phyloP scores from a whole-genome alignment of 108 stramenopile species.

The Pseudonitzschia pungens region DNA sequence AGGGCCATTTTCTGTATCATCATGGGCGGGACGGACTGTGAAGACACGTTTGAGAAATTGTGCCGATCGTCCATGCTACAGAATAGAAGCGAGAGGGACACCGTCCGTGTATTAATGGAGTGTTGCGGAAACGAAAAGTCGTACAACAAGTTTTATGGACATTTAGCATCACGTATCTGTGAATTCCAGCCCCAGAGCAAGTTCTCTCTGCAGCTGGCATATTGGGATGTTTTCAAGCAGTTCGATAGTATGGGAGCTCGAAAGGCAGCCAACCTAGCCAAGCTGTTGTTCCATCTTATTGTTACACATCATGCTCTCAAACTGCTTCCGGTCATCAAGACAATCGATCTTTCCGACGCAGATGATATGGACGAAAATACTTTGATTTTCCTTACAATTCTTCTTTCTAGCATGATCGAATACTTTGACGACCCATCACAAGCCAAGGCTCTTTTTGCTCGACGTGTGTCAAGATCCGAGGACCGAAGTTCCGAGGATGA shows the following conservation, averaged over 20 bases:
- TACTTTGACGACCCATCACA: conserved; percentile 46
- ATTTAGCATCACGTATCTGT: conserved; percentile 85
- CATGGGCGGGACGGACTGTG: conserved; percentile 88
- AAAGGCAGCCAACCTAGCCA: conserved; percentile 88
- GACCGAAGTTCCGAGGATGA: conserved; percentile 31
- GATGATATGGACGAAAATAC: conserved; percentile 69
- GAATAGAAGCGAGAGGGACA: conserved; percentile 85
- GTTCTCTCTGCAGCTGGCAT: conserved; percentile 91
- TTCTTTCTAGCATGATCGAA: conserved; percentile 75
- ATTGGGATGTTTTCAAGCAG: conserved; percentile 94
- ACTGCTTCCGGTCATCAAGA: conserved; percentile 73
- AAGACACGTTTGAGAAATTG: conserved; percentile 95
- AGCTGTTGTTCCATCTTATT: conserved; percentile 84
- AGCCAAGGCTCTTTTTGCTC: conserved; percentile 52
- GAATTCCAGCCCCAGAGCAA: conserved; percentile 87
- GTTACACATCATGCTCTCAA: conserved; percentile 57
- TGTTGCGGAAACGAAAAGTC: conserved; percentile 89
- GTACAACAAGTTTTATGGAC: conserved; percentile 94
- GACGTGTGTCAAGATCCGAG: neutral
- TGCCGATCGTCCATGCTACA: conserved; percentile 80
- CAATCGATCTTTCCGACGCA: conserved; percentile 65
- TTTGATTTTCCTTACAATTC: conserved; percentile 71
- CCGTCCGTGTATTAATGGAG: conserved; percentile 90
- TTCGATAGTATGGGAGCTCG: conserved; percentile 71
- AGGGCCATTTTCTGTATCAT: conserved; percentile 93